Evolutionary conservation across 352 stramenopile species (phyloP).

Genomic region (Phytopythium vexans): DNA sequence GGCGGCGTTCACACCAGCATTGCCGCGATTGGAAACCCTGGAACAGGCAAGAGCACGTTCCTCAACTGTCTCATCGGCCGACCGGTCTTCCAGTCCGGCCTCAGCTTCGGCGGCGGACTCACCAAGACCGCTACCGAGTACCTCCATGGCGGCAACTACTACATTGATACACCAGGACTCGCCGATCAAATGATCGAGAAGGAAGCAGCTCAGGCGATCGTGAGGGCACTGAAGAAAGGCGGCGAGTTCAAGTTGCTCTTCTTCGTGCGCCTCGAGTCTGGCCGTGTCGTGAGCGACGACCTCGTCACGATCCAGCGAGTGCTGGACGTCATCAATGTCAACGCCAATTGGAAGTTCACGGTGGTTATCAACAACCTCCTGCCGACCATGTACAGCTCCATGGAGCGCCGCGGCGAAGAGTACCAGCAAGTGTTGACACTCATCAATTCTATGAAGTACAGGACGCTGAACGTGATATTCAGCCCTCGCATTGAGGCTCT

Average conservation of each 20-base stretch:
- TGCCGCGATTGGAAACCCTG: slow-evolving; percentile 18
- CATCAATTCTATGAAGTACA: slow-evolving; percentile 9
- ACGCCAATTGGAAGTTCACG: slow-evolving; percentile 5
- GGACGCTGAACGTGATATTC: slow-evolving; percentile 8
- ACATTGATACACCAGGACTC: slow-evolving; percentile 23
- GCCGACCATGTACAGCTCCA: slow-evolving; percentile 6
- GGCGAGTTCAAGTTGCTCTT: slow-evolving; percentile 23
- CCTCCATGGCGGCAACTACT: slow-evolving; percentile 8
- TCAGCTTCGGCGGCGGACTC: slow-evolving; percentile 8
- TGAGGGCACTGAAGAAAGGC: slow-evolving; percentile 7
- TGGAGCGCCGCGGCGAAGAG: slow-evolving; percentile 8
- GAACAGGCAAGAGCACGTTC: slow-evolving; percentile 21
- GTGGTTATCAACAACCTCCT: slow-evolving; percentile 19
- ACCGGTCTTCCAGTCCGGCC: slow-evolving; percentile 7
- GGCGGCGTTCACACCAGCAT: too few species aligned
- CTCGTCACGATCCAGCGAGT: slow-evolving; percentile 12
- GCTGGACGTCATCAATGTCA: slow-evolving; percentile 11
- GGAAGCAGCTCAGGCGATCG: slow-evolving; percentile 13
- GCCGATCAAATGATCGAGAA: slow-evolving; percentile 8
- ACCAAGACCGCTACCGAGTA: slow-evolving; percentile 10
- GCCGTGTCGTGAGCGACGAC: slow-evolving; percentile 14
- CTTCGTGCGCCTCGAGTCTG: slow-evolving; percentile 16
- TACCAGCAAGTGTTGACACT: slow-evolving; percentile 6
- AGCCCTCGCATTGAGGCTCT: slow-evolving; percentile 9
- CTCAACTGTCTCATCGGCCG: slow-evolving; percentile 19